Base-by-base conservation (phyloP, 176 grass and related monocot species). In the Cocos nucifera region DNA sequence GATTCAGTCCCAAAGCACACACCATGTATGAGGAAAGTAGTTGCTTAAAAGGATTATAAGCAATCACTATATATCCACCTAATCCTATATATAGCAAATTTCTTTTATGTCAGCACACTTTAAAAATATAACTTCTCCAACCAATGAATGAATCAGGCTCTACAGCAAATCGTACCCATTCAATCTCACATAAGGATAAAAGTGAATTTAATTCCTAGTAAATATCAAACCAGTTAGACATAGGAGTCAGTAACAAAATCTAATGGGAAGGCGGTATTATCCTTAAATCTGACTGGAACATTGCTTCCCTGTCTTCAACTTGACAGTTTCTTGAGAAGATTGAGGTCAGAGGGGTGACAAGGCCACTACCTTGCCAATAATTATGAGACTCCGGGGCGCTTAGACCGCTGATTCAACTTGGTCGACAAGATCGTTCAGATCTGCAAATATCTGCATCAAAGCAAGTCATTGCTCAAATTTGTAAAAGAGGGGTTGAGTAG, bases 351-450 rank as follows among this genome's bases (percentile, higher is more conserved):
- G 80, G 19, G 87, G 84, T 19, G 93, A 98, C 57, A 98, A 72
- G 1, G 81, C 77, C 20, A 98, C 93, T 22, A 83, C 84, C 57
- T 89, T 89, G 39, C 93, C 88, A 7, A 98, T 83, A 70, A 92
- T 86, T 74, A 92, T 83, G 18, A 98, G 70, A 69, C 87, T 92
- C 27, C 87, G 81, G 50, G 87, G 92, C 72, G 89, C 61, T 28
- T 86, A 69, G 75, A 81, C 70, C 6, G 79, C 76, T 0, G 39
- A 80, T 60, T 76, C 80, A 49, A 92, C 93, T 51, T 88, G 81
- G 68, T 89, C 65, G 19, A 85, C 73, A 55, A 92, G 82, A 83
- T 92, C 82, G 56, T 83, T 77, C 60, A 98, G 73, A 35, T 54
- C 26, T 7, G 87, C 48, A 57, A 98, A 98, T 29, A 89, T 81